These are phyloP conservation scores for Teunomyces cretensis DNA, from an alignment of 805 yeast species.

Conservation along the genomic window DNA sequence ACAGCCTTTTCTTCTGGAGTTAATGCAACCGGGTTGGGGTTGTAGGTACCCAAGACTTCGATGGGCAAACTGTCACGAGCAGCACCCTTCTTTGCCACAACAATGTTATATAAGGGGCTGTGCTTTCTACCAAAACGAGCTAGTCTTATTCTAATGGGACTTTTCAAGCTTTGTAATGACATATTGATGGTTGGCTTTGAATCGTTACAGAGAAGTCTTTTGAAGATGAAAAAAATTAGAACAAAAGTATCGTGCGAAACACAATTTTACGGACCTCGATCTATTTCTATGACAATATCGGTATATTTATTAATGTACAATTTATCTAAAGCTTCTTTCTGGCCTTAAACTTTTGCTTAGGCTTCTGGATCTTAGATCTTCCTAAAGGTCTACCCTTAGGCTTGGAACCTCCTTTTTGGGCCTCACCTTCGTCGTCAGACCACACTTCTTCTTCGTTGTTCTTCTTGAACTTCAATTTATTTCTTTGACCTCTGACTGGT, in stretches of 20 bases:
- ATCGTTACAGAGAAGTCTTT: background rate
- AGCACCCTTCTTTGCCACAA: conserved; percentile 72
- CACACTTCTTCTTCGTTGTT: conserved; percentile 47
- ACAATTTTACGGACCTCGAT: background rate
- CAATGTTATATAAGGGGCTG: conserved; percentile 88
- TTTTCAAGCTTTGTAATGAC: conserved; percentile 42
- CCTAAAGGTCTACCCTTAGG: conserved; percentile 15
- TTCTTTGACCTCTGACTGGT: conserved; percentile 91
- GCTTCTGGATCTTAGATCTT: conserved; percentile 32
- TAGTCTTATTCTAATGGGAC: conserved; percentile 80
- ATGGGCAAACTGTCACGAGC: conserved; percentile 88
- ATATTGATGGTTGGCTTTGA: background rate
- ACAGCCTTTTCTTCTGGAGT: conserved; percentile 57
- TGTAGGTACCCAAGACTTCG: conserved; percentile 92
- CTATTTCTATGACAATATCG: background rate
- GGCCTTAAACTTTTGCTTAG: conserved; percentile 54
- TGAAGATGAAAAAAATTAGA: background rate
- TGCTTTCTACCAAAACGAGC: conserved; percentile 91
- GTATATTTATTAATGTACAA: conserved; percentile 3
- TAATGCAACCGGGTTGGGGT: conserved; percentile 75
- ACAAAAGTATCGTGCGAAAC: background rate
- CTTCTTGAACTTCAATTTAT: conserved; percentile 83
- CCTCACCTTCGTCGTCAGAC: conserved; percentile 51
- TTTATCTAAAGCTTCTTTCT: conserved; percentile 52
- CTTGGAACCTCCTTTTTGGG: conserved; percentile 4